These are phyloP conservation scores for Xylariaceae sp. DNA, from an alignment of 2,329 filamentous ascomycete genomes.

Conservation along the genomic window DNA sequence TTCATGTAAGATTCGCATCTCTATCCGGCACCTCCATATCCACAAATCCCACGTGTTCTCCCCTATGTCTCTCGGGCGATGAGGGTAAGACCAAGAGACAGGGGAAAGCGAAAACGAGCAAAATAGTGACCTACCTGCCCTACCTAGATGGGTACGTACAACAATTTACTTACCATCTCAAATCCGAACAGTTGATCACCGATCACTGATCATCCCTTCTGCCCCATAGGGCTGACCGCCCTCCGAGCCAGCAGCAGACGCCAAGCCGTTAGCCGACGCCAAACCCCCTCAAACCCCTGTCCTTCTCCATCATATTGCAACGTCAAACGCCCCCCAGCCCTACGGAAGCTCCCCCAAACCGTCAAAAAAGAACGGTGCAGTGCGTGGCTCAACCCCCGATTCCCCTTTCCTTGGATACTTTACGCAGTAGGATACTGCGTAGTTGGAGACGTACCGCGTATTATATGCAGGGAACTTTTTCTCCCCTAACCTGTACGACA, in stretches of 20 bases:
- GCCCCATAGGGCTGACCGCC: slow-evolving; percentile 30
- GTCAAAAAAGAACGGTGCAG: slow-evolving; percentile 4
- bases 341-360: slow-evolving; percentile 17
- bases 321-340: slow-evolving; percentile 22
- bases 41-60: slow-evolving; percentile 5
- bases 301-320: slow-evolving; percentile 4
- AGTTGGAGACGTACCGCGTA: not conserved
- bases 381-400: slow-evolving; percentile 15
- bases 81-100: not conserved
- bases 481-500: not conserved
- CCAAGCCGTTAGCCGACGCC: slow-evolving; percentile 16
- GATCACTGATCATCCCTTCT: slow-evolving; percentile 14
- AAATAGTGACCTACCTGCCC: too few relatives aligned
- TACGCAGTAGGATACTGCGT: too few relatives aligned
- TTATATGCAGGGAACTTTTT: slow-evolving; percentile 26
- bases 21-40: not conserved
- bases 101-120: not conserved
- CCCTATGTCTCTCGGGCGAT: not conserved
- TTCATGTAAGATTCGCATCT: slow-evolving; percentile 17
- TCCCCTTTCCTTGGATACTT: slow-evolving; percentile 1
- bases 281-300: slow-evolving; percentile 10
- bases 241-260: not conserved
- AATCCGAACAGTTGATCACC: slow-evolving; percentile 16
- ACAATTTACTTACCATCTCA: slow-evolving; percentile 15
- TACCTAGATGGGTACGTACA: too few relatives aligned